These are phyloP conservation scores for Amoeboaphelidium protococcarum DNA, from an alignment of 371 early-diverging fungal genomes.

Conservation along the genomic window DNA sequence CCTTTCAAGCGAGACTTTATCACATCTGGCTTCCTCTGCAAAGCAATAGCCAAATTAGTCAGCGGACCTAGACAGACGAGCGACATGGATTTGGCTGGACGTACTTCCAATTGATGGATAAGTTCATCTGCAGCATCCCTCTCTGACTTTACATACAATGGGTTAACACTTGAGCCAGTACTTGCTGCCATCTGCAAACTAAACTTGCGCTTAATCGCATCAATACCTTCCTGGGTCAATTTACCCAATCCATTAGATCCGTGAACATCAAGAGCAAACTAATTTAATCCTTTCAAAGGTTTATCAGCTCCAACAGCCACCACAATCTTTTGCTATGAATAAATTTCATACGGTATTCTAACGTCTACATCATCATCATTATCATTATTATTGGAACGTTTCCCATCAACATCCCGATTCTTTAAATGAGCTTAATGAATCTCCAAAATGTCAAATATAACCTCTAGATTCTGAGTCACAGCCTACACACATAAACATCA, in stretches of 20 bases:
- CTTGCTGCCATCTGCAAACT: too few species aligned
- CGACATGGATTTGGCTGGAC: conserved; percentile 17
- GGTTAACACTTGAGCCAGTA: background rate
- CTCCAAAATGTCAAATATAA: background rate
- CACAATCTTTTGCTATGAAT: background rate
- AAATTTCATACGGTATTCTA: background rate
- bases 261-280: background rate
- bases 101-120: conserved; percentile 14
- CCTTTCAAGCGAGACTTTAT: conserved; percentile 20
- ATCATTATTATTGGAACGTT: background rate
- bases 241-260: background rate
- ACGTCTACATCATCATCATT: too few species aligned
- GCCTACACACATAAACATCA: too few species aligned
- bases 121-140: conserved; percentile 11
- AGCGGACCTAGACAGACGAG: conserved; percentile 24
- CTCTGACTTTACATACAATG: background rate
- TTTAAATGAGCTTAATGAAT: background rate
- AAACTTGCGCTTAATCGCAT: too few species aligned
- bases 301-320: background rate
- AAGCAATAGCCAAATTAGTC: conserved; percentile 25
- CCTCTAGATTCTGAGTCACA: background rate
- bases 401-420: background rate
- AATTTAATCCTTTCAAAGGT: background rate
- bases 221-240: background rate
- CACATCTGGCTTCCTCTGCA: conserved; percentile 14